Conservation (phyloP, 1,284 basidiomycete species). For the Ganoderma sinense region DNA sequence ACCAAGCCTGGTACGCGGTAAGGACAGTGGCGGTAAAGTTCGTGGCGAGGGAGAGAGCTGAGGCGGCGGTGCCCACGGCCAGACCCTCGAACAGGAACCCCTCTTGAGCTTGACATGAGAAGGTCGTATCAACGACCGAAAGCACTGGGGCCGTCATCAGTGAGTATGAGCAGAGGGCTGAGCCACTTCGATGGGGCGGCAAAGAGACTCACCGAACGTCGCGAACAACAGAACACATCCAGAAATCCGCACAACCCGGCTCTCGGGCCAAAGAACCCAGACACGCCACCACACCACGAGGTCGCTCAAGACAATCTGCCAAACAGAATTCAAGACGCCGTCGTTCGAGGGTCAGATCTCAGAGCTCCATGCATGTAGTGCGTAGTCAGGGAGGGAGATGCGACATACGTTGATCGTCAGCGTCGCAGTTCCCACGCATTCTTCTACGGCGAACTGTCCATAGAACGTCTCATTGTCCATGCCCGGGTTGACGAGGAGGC, state of each 20-base stretch:
- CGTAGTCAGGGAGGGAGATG: background rate
- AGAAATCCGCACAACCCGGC: background rate
- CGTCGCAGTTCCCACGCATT: conserved; percentile 1
- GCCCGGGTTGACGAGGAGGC: background rate
- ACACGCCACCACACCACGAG: conserved; percentile 1
- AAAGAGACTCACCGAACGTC: background rate
- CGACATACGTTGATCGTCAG: background rate
- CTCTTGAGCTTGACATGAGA: background rate
- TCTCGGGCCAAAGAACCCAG: background rate
- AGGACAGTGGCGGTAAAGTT: background rate
- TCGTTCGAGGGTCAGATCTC: background rate
- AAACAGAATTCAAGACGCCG: background rate
- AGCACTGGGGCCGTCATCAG: background rate
- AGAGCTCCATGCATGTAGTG: no score
- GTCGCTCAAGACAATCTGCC: conserved; percentile 2
- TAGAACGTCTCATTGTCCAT: background rate
- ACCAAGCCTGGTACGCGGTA: background rate
- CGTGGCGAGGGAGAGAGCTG: background rate
- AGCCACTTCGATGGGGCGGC: no score
- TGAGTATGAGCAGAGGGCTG: background rate
- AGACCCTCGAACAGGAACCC: background rate
- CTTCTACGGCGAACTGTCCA: background rate
- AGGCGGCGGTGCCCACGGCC: background rate
- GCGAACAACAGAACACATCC: background rate
- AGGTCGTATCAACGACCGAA: background rate